Conservation (phyloP, 2,329 filamentous ascomycete species). For the Fusarium liriodendri region DNA sequence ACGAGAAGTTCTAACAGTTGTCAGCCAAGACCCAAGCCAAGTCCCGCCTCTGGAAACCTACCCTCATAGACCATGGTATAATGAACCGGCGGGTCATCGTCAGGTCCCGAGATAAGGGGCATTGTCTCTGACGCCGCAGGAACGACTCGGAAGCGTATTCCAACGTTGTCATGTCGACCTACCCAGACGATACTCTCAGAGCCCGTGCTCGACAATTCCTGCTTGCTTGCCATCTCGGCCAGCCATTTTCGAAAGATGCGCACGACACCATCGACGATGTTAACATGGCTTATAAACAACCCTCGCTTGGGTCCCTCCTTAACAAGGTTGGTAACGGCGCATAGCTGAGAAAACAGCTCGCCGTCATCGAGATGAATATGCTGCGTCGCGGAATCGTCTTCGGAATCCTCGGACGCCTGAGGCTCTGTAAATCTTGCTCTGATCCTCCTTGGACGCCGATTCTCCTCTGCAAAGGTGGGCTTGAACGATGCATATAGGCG, state of each 20-base stretch:
- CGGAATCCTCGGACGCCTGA: conserved; percentile 17
- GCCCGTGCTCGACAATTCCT: background rate
- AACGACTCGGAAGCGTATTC: conserved; percentile 73
- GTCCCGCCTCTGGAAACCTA: conserved; percentile 50
- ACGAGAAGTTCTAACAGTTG: conserved; percentile 70
- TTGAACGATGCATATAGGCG: conserved; percentile 77
- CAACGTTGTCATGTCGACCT: conserved; percentile 70
- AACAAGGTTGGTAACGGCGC: conserved; percentile 74
- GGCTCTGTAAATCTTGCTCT: conserved; percentile 16
- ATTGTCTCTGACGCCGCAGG: conserved; percentile 50
- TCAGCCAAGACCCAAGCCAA: background rate
- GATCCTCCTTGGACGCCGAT: conserved; percentile 50
- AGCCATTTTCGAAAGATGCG: conserved; percentile 82
- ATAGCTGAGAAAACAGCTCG: conserved; percentile 81
- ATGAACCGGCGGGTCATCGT: conserved; percentile 74
- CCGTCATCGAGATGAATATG: conserved; percentile 74
- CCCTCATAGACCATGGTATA: conserved; percentile 81
- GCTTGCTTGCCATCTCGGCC: conserved; percentile 50
- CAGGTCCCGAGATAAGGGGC: conserved; percentile 66
- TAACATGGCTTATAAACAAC: conserved; percentile 72
- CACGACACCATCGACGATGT: conserved; percentile 74
- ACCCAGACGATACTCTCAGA: conserved; percentile 72
- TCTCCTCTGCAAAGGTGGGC: conserved; percentile 69
- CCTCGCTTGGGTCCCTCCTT: conserved; percentile 71
- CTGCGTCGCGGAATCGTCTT: conserved; percentile 63